Percentiles rank a stretch among this genome's conserved stretches.
These are phyloP conservation scores for Chaetothyriales sp. DNA, from an alignment of 2,329 filamentous ascomycete species.

Conservation along the genomic window DNA sequence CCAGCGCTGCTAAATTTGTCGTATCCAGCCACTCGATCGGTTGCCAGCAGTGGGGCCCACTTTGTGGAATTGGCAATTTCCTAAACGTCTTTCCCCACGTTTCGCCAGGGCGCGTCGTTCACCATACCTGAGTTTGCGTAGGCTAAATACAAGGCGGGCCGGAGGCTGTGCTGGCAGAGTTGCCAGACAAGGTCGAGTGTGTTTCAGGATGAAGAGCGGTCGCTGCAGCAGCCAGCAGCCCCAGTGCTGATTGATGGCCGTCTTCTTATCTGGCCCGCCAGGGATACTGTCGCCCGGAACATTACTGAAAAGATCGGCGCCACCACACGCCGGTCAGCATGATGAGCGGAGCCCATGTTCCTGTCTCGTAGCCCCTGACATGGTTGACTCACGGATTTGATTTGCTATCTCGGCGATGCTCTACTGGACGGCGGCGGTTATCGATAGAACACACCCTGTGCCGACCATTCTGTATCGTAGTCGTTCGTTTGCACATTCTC, in stretches of 20 bases:
- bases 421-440: neutral
- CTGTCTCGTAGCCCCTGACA: neutral
- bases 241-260: neutral
- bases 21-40: neutral
- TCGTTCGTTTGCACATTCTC: neutral
- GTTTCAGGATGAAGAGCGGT: neutral
- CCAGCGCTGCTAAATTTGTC: neutral
- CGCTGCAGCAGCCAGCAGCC: too few species aligned
- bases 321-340: neutral
- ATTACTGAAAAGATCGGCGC: neutral
- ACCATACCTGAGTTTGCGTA: neutral
- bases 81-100: neutral
- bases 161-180: neutral
- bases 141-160: neutral
- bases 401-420: neutral
- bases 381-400: neutral
- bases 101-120: neutral
- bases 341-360: neutral
- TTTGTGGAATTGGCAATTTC: slow-evolving; percentile 5
- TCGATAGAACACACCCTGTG: neutral
- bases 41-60: neutral
- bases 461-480: neutral
- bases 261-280: neutral
- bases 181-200: neutral
- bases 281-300: neutral